Conservation (phyloP, 2,329 filamentous ascomycete genomes). For the Cordyceps militaris region DNA sequence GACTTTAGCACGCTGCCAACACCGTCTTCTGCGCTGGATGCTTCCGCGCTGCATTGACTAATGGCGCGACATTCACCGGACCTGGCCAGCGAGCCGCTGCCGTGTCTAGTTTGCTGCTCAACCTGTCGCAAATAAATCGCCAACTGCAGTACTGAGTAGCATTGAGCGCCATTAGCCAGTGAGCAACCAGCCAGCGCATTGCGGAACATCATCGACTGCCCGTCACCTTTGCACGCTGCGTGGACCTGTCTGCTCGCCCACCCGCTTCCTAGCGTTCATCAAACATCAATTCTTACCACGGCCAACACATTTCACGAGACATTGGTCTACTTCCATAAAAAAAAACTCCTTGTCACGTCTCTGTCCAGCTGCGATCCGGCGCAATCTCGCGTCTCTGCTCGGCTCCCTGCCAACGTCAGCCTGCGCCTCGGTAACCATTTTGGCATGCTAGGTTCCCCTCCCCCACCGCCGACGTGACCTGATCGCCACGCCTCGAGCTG, state of each 20-base stretch:
- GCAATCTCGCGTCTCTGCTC: constrained; percentile 1
- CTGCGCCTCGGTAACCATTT: constrained; percentile 12
- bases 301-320: not conserved
- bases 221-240: not conserved
- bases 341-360: not conserved
- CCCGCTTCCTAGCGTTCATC: constrained; percentile 1
- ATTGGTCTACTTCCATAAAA: not conserved
- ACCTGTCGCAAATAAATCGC: not conserved
- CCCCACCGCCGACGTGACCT: constrained; percentile 12
- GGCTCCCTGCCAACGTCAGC: constrained; percentile 5
- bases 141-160: not conserved
- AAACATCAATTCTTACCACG: not conserved
- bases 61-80: constrained; percentile 2
- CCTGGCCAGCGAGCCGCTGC: constrained; percentile 7
- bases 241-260: not conserved
- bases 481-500: constrained; percentile 11
- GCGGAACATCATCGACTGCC: constrained; percentile 1
- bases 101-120: not conserved
- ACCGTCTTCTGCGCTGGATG: constrained; percentile 3
- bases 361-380: not conserved
- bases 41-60: constrained; percentile 6
- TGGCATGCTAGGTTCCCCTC: constrained; percentile 13
- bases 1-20: constrained; percentile 9
- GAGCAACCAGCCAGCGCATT: not conserved
- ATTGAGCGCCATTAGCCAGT: constrained; percentile 5